A percentile compares a stretch with the other conserved stretches of the same genome.
phyloP scores from a whole-genome alignment of 1,284 basidiomycete genomes.

The Stygiomarasmius scandens region DNA sequence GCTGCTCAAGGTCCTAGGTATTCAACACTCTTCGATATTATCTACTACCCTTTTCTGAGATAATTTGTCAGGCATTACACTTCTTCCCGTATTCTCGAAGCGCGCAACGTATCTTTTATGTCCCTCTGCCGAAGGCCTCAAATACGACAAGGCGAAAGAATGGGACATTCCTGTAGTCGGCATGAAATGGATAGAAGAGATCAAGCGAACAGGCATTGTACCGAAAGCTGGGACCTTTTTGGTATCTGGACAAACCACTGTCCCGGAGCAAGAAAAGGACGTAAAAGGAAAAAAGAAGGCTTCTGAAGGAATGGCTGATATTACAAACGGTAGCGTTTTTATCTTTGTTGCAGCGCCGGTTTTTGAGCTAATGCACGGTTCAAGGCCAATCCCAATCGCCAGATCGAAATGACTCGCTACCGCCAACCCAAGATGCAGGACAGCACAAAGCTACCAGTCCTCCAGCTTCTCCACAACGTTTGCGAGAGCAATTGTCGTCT shows the following conservation, averaged over 20 bases:
- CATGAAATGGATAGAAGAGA: constrained; percentile 61
- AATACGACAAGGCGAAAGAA: constrained; percentile 72
- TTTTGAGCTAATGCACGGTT: not conserved
- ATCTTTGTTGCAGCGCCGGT: not conserved
- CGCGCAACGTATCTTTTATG: constrained; percentile 74
- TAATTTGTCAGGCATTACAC: constrained; percentile 48
- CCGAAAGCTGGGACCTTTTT: constrained; percentile 32
- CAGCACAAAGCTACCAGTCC: not conserved
- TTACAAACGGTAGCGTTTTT: constrained; percentile 37
- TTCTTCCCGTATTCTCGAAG: constrained; percentile 60
- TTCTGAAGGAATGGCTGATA: constrained; percentile 35
- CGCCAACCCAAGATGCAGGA: constrained; percentile 4
- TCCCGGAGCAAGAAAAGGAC: constrained; percentile 27
- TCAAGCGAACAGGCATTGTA: constrained; percentile 51
- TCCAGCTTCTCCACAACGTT: not conserved
- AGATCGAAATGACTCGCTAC: constrained; percentile 9
- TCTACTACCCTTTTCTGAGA: not conserved
- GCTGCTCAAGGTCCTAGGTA: constrained; percentile 68
- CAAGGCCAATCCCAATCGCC: not conserved
- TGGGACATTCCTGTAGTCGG: constrained; percentile 69
- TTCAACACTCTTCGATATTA: constrained; percentile 6
- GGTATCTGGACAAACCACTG: constrained; percentile 26
- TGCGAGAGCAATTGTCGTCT: not conserved
- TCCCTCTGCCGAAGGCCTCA: constrained; percentile 64
- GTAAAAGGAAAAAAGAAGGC: constrained; percentile 30